Evolutionary conservation across 1,284 basidiomycete species (phyloP).

Genomic region (Dichomitus squalens): DNA sequence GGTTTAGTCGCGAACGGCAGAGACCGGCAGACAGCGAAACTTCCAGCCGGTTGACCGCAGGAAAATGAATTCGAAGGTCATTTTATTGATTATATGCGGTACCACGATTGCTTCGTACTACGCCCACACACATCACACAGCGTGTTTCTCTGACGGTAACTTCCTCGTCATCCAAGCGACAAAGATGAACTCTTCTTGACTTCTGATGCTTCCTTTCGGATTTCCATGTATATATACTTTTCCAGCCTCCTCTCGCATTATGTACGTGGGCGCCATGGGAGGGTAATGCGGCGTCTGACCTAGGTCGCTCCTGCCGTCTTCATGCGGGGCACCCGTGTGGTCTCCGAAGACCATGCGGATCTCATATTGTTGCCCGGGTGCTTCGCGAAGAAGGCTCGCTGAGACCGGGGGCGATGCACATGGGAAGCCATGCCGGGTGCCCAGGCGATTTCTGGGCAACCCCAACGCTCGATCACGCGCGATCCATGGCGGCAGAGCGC

Average conservation of each 20-base stretch:
- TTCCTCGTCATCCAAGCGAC: background rate
- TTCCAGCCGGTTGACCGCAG: no score
- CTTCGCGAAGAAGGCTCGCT: background rate
- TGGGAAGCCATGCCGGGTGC: background rate
- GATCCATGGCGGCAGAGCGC: no score
- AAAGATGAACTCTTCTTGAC: background rate
- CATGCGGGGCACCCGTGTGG: background rate
- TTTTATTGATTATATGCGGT: no score
- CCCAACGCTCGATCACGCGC: background rate
- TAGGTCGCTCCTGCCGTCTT: constrained; percentile 8
- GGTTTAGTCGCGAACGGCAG: no score
- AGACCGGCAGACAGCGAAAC: no score
- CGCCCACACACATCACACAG: background rate
- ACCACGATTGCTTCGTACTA: background rate
- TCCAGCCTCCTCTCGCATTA: constrained; percentile 5
- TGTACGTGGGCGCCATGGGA: constrained; percentile 1
- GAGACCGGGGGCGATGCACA: background rate
- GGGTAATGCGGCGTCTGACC: constrained; percentile 11
- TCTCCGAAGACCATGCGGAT: constrained; percentile 2
- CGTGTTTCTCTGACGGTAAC: background rate
- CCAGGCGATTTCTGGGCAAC: no score
- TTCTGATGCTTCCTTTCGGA: constrained; percentile 5
- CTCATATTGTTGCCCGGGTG: background rate
- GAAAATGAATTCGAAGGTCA: no score
- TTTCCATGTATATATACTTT: constrained; percentile 5